Base-by-base conservation (phyloP, 306 rosid genomes). In the Lablab purpureus region DNA sequence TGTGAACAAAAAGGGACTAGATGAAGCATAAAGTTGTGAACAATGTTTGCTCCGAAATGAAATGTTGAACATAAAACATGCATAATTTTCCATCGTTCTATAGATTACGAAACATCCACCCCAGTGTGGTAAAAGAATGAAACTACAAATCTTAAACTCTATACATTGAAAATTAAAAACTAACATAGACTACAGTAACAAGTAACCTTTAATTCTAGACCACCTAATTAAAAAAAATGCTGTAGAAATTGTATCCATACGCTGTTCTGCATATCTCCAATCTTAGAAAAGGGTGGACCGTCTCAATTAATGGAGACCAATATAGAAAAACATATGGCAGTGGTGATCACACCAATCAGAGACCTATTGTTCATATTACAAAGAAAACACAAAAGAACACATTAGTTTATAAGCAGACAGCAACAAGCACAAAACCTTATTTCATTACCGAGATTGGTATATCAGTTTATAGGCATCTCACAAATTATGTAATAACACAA, bases 291-390 rank as follows among this genome's bases (percentile, higher is more conserved):
- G 5, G 46, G 58, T 75, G 72, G 54, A 64, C 21, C 30, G n/a
- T 67, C 34, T 75, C 36, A 73, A 9, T 43, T 45, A 67, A 23
- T n/a, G 46, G 10, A 75, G 64, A 63, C 62, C 77, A 72, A 81
- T 65, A 28, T 10, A 66, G 87, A 83, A n/a, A 45, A 79, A 18
- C 63, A 76, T 18, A 73, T 34, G 71, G 73, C 65, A 62, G 77
- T 66, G 75, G 70, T 81, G 78, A 86, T 76, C 54, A 74, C 21
- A 49, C 80, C 82, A 76, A 79, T 28, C 54, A 84, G 79, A 49
- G 75, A 81, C 93, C 96, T 89, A 19, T 81, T 14, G 46, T 59
- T 25, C 63, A 5, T 11, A 66, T 63, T 14, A 52, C 56, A 82
- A 49, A 80, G 49, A 60, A 71, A 30, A 67, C 19, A 43, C 10